Percentiles rank a stretch among this genome's conserved stretches.
phyloP scores from a whole-genome alignment of 768 basidiomycete species.

The Lactarius sp. region DNA sequence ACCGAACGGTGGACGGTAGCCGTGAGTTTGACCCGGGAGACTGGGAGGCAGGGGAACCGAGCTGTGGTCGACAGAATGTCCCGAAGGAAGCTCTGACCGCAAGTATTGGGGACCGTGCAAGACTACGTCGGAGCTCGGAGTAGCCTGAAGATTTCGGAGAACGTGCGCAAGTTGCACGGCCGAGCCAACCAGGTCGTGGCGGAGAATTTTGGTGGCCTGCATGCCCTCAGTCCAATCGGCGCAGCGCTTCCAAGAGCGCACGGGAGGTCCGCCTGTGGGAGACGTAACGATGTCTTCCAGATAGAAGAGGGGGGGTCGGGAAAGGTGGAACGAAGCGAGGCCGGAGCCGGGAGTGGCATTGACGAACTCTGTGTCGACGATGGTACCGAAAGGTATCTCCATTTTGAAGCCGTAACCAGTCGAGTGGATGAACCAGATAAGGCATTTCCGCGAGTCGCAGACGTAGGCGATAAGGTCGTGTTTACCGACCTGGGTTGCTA shows the following conservation, averaged over 20 bases:
- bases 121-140: conserved; percentile 19
- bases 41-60: conserved; percentile 3
- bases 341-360: conserved; percentile 51
- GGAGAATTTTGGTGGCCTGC: conserved; percentile 58
- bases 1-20: conserved; percentile 21
- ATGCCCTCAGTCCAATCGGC: conserved; percentile 73
- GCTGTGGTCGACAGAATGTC: conserved; percentile 1
- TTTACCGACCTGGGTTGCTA: conserved; percentile 48
- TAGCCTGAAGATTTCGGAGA: conserved; percentile 33
- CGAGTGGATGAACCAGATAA: conserved; percentile 78
- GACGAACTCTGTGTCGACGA: conserved; percentile 53
- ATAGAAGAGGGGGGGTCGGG: conserved; percentile 64
- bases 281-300: conserved; percentile 44
- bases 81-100: conserved; percentile 18
- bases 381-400: conserved; percentile 67
- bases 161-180: conserved; percentile 54
- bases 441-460: conserved; percentile 57
- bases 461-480: conserved; percentile 74
- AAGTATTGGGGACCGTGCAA: conserved; percentile 20
- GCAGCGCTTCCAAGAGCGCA: conserved; percentile 56
- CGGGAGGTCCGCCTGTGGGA: conserved; percentile 31
- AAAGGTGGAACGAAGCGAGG: conserved; percentile 58
- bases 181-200: conserved; percentile 62
- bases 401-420: conserved; percentile 77
- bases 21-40: conserved; percentile 6